phyloP scores from a whole-genome alignment of 805 yeast species.

The Cyberlindnera suaveolens region DNA sequence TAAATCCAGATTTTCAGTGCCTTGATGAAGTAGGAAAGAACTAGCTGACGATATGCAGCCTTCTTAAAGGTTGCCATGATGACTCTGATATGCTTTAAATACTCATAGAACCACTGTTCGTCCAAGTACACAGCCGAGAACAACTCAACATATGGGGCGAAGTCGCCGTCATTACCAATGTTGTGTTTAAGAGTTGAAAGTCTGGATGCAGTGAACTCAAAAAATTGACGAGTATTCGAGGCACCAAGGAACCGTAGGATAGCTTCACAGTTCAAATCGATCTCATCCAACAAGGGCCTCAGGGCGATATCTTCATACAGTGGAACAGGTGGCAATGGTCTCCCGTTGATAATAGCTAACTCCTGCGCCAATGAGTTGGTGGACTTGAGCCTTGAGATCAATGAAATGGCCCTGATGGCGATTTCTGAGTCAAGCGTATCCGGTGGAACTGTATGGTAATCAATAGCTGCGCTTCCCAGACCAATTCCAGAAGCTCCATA shows the following conservation, averaged over 20 bases:
- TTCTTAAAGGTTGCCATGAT: slow-evolving; percentile 33
- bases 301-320: slow-evolving; percentile 17
- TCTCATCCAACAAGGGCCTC: slow-evolving; percentile 23
- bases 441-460: slow-evolving; percentile 30
- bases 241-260: slow-evolving; percentile 43
- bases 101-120: slow-evolving; percentile 28
- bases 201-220: slow-evolving; percentile 27
- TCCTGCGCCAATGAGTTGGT: slow-evolving; percentile 26
- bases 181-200: slow-evolving; percentile 30
- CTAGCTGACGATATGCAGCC: slow-evolving; percentile 38
- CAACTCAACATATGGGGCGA: slow-evolving; percentile 40
- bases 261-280: slow-evolving; percentile 34
- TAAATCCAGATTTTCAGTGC: slow-evolving; percentile 44
- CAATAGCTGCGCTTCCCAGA: slow-evolving; percentile 27
- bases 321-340: slow-evolving; percentile 10
- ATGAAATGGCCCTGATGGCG: slow-evolving; percentile 25
- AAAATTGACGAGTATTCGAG: slow-evolving; percentile 40
- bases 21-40: slow-evolving; percentile 40
- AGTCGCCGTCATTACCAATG: slow-evolving; percentile 29
- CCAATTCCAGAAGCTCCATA: slow-evolving; percentile 24
- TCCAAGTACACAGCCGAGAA: slow-evolving; percentile 38
- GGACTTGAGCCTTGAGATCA: slow-evolving; percentile 28
- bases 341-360: slow-evolving; percentile 26
- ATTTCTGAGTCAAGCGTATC: slow-evolving; percentile 20
- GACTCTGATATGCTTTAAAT: slow-evolving; percentile 34